phyloP scores from a whole-genome alignment of 1,139 yeast genomes.

The Saccharomyces pastorianus region DNA sequence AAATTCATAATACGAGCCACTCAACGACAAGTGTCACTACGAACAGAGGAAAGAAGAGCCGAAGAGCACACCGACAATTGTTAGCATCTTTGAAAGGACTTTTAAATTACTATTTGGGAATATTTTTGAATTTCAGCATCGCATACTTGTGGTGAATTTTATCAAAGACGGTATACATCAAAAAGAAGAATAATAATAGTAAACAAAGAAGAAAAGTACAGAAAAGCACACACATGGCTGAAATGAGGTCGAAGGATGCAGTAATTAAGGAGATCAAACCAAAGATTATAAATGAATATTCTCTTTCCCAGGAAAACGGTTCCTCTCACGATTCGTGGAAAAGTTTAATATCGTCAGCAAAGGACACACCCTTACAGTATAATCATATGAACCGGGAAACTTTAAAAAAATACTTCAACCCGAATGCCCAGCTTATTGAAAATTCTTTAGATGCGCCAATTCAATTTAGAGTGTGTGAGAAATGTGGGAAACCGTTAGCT shows the following conservation, averaged over 20 bases:
- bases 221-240: not conserved
- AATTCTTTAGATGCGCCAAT: constrained; percentile 40
- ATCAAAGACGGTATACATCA: not conserved
- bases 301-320: not conserved
- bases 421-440: constrained; percentile 27
- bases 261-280: constrained; percentile 19
- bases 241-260: constrained; percentile 1
- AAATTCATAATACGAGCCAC: not conserved
- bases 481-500: constrained; percentile 54
- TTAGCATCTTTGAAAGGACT: not conserved
- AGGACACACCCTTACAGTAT: constrained; percentile 14
- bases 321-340: constrained; percentile 15
- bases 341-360: constrained; percentile 18
- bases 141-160: not conserved
- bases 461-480: constrained; percentile 56
- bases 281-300: constrained; percentile 12
- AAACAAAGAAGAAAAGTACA: not conserved
- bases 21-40: not conserved
- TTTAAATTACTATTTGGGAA: not conserved
- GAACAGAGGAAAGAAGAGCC: not conserved
- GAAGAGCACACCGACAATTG: not conserved
- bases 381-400: constrained; percentile 13
- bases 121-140: not conserved
- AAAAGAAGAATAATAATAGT: not conserved
- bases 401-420: constrained; percentile 17